A percentile compares a stretch with the other conserved stretches of the same genome.
Conservation (phyloP, 176 grass and related monocot genomes). For the Metroxylon sagu region DNA sequence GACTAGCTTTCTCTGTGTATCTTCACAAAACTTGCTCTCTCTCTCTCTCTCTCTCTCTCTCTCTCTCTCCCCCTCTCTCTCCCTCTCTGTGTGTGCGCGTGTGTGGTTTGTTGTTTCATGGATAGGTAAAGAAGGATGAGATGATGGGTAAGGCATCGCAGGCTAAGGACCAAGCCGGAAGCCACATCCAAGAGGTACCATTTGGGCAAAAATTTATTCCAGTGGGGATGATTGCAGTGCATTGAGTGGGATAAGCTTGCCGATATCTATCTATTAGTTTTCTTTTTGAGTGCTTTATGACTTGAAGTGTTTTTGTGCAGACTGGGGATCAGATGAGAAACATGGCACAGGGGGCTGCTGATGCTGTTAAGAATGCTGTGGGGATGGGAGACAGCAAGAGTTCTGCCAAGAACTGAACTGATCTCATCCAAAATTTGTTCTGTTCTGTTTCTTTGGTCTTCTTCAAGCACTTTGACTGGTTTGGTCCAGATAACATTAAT, state of each 20-base stretch:
- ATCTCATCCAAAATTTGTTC: not conserved
- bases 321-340: not conserved
- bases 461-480: too few species aligned
- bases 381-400: not conserved
- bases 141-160: constrained; percentile 7
- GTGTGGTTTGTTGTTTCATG: not conserved
- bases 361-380: constrained; percentile 5
- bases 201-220: too few species aligned
- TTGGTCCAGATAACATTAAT: too few species aligned
- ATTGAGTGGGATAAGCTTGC: too few species aligned
- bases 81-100: too few species aligned
- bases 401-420: not conserved
- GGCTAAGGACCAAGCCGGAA: not conserved
- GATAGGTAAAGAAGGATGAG: constrained; percentile 12
- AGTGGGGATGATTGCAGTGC: too few species aligned
- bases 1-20: too few species aligned
- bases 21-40: too few species aligned
- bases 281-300: too few species aligned
- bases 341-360: constrained; percentile 5
- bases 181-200: constrained; percentile 3
- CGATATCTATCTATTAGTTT: too few species aligned
- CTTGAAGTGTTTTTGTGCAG: not conserved
- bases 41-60: too few species aligned
- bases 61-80: too few species aligned
- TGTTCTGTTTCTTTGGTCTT: not conserved